phyloP scores from a whole-genome alignment of 805 yeast genomes.

The Spathaspora hagerdaliae region DNA sequence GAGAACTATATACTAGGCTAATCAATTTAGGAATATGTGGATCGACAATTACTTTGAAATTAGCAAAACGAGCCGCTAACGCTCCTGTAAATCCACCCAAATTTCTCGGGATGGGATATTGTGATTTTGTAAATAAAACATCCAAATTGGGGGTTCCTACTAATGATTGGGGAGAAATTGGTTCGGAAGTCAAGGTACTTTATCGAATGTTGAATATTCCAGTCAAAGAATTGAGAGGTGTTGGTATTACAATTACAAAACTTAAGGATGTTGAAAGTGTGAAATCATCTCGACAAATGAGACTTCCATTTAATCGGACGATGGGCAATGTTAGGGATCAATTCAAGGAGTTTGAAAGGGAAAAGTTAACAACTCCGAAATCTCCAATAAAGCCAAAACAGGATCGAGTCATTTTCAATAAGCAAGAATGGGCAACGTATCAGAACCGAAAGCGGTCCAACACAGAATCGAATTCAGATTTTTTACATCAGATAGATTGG shows the following conservation, averaged over 20 bases:
- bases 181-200: conserved; percentile 54
- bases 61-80: conserved; percentile 57
- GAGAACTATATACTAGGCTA: conserved; percentile 57
- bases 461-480: conserved; percentile 1
- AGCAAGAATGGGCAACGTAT: neutral
- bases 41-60: conserved; percentile 55
- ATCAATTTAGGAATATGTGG: conserved; percentile 45
- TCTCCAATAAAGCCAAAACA: neutral
- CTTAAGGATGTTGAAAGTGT: conserved; percentile 38
- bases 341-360: neutral
- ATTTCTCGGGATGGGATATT: conserved; percentile 78
- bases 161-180: conserved; percentile 55
- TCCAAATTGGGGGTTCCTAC: conserved; percentile 60
- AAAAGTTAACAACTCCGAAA: neutral
- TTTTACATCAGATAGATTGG: conserved; percentile 47
- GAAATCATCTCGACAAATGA: conserved; percentile 19
- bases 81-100: conserved; percentile 79
- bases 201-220: conserved; percentile 56
- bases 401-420: neutral
- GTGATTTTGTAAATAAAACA: conserved; percentile 61
- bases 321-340: conserved; percentile 7
- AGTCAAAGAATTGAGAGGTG: conserved; percentile 70
- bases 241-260: conserved; percentile 66
- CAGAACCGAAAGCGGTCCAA: neutral
- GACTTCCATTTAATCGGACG: conserved; percentile 14